phyloP scores from a whole-genome alignment of 257 asterid species.

The Penstemon eatonii region DNA sequence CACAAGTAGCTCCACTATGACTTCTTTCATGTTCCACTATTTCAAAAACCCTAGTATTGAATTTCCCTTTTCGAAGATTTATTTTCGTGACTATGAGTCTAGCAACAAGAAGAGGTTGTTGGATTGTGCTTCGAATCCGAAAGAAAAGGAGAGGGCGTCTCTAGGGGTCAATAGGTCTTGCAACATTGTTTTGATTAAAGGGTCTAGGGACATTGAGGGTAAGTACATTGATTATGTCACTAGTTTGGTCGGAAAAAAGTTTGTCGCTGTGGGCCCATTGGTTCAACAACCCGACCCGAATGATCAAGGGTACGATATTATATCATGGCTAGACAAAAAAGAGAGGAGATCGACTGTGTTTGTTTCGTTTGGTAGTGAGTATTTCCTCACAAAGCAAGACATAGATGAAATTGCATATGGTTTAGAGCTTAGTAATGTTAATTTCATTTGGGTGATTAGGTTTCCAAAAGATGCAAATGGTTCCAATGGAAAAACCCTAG shows the following conservation, averaged over 20 bases:
- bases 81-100: constrained; percentile 32
- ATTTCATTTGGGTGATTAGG: constrained; percentile 53
- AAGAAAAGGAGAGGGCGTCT: constrained; percentile 6
- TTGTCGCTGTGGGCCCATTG: constrained; percentile 38
- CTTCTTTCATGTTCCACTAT: constrained; percentile 38
- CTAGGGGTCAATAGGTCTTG: constrained; percentile 25
- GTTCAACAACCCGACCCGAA: constrained; percentile 27
- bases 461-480: constrained; percentile 33
- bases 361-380: constrained; percentile 49
- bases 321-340: constrained; percentile 41
- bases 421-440: constrained; percentile 34
- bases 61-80: constrained; percentile 33
- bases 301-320: neutral
- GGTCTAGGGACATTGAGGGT: constrained; percentile 32
- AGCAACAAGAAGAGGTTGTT: constrained; percentile 2
- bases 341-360: constrained; percentile 34
- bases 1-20: constrained; percentile 40
- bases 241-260: constrained; percentile 14
- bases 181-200: constrained; percentile 29
- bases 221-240: constrained; percentile 29
- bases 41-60: constrained; percentile 20
- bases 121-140: neutral
- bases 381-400: constrained; percentile 34
- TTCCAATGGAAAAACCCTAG: neutral
- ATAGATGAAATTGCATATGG: constrained; percentile 41